phyloP scores from a whole-genome alignment of 192 early-diverging fungal species.

The Gorgonomyces haynaldii region DNA sequence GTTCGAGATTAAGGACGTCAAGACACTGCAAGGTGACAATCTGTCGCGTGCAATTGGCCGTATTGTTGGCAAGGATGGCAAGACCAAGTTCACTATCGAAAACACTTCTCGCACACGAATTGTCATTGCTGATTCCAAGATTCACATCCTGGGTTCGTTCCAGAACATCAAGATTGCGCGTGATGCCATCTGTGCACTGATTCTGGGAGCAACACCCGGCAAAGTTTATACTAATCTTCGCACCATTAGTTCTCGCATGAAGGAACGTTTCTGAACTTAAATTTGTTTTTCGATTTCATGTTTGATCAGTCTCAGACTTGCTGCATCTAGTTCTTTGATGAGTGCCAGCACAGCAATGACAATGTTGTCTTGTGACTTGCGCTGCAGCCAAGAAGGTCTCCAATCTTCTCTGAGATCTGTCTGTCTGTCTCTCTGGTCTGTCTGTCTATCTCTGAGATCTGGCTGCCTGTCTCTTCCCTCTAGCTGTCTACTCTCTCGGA shows the following conservation, averaged over 20 bases:
- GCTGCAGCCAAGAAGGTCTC: too few species aligned
- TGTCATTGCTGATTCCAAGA: constrained; percentile 92
- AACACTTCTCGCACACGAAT: constrained; percentile 93
- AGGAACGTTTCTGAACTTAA: constrained; percentile 76
- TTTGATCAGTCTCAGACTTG: background rate
- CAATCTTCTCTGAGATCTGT: too few species aligned
- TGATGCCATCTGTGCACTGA: constrained; percentile 81
- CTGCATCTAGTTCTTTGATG: background rate
- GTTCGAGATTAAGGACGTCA: constrained; percentile 97
- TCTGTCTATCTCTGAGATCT: too few species aligned
- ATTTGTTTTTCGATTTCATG: background rate
- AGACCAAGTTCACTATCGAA: constrained; percentile 95
- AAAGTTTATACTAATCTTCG: constrained; percentile 89
- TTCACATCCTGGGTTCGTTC: constrained; percentile 91
- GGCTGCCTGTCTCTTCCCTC: too few species aligned
- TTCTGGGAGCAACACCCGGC: constrained; percentile 90
- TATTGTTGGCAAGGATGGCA: constrained; percentile 95
- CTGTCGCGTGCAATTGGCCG: constrained; percentile 94
- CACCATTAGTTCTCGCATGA: constrained; percentile 78
- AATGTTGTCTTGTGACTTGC: too few species aligned
- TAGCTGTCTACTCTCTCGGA: too few species aligned
- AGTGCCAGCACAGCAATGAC: background rate
- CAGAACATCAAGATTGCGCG: constrained; percentile 94
- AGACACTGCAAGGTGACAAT: constrained; percentile 90
- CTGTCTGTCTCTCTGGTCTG: too few species aligned